phyloP scores from a whole-genome alignment of 495 filamentous ascomycete genomes.

The Annulohypoxylon moriforme region DNA sequence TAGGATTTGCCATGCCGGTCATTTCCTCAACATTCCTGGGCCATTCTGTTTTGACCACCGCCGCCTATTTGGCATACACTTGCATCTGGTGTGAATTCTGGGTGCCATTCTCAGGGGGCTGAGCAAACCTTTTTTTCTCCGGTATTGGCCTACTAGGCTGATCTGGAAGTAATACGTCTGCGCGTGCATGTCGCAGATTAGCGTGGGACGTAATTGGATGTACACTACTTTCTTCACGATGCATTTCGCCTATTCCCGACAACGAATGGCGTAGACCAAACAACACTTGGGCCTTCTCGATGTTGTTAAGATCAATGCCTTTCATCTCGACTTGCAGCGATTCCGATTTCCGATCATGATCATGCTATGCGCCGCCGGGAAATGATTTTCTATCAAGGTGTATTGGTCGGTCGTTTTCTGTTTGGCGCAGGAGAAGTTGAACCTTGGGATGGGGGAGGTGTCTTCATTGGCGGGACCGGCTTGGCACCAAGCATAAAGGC shows the following conservation, averaged over 20 bases:
- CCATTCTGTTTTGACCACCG: conserved; percentile 10
- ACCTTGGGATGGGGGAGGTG: conserved; percentile 32
- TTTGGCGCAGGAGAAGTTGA: conserved; percentile 39
- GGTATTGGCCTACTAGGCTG: conserved; percentile 40
- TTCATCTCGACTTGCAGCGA: conserved; percentile 25
- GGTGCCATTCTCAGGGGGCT: conserved; percentile 30
- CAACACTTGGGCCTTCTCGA: conserved; percentile 24
- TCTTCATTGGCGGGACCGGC: conserved; percentile 42
- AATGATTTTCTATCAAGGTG: conserved; percentile 28
- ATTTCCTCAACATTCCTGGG: conserved; percentile 6
- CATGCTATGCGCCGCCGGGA: conserved; percentile 22
- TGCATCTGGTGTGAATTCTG: conserved; percentile 26
- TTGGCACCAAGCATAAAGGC: conserved; percentile 42
- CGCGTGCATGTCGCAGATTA: conserved; percentile 36
- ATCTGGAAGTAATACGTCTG: conserved; percentile 40
- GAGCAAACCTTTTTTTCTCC: conserved; percentile 38
- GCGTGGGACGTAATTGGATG: conserved; percentile 30
- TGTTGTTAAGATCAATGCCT: conserved; percentile 18
- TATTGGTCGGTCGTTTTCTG: conserved; percentile 37
- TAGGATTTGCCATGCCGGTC: conserved; percentile 14
- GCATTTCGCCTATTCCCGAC: conserved; percentile 26
- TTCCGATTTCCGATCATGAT: conserved; percentile 14
- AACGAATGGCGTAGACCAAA: conserved; percentile 20
- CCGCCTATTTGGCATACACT: conserved; percentile 22
- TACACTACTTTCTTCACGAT: conserved; percentile 32